Evolutionary conservation across 1,139 yeast genomes (phyloP).

Genomic region (Yamadazyma siamensis): DNA sequence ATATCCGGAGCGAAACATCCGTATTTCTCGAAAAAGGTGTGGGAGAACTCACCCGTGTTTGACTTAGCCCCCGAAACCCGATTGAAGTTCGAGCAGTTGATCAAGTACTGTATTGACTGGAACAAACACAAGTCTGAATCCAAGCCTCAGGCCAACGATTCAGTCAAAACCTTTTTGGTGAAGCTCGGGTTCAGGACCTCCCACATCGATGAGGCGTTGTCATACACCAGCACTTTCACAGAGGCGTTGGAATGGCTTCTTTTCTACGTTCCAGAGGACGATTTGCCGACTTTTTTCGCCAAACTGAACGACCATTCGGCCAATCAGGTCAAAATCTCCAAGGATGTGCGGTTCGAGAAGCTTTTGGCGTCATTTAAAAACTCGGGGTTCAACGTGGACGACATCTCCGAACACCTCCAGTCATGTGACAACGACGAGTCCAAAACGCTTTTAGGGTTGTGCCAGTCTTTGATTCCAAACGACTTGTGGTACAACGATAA

Average conservation of each 20-base stretch:
- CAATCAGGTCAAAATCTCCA: conserved; percentile 48
- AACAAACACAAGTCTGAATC: conserved; percentile 18
- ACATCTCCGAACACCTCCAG: conserved; percentile 50
- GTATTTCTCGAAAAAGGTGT: conserved; percentile 54
- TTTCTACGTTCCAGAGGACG: conserved; percentile 91
- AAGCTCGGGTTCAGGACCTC: conserved; percentile 64
- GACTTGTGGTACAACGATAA: conserved; percentile 7
- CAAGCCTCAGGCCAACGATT: conserved; percentile 10
- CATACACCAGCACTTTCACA: conserved; percentile 51
- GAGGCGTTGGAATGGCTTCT: conserved; percentile 77
- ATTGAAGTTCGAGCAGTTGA: conserved; percentile 50
- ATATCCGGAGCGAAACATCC: conserved; percentile 4
- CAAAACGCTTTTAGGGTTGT: conserved; percentile 49
- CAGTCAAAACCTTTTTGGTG: conserved; percentile 19
- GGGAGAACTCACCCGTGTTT: conserved; percentile 61
- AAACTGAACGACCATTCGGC: conserved; percentile 45
- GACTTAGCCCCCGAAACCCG: conserved; percentile 50
- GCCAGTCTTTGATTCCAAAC: conserved; percentile 32
- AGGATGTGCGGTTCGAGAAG: conserved; percentile 35
- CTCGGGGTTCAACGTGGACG: conserved; percentile 70
- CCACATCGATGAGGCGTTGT: conserved; percentile 71
- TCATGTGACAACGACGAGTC: conserved; percentile 41
- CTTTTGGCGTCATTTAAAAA: conserved; percentile 52
- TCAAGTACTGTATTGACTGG: conserved; percentile 58
- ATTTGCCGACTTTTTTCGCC: conserved; percentile 61